These are phyloP conservation scores for Geranium rotundifolium DNA, from an alignment of 345 rosid genomes.

Conservation along the genomic window DNA sequence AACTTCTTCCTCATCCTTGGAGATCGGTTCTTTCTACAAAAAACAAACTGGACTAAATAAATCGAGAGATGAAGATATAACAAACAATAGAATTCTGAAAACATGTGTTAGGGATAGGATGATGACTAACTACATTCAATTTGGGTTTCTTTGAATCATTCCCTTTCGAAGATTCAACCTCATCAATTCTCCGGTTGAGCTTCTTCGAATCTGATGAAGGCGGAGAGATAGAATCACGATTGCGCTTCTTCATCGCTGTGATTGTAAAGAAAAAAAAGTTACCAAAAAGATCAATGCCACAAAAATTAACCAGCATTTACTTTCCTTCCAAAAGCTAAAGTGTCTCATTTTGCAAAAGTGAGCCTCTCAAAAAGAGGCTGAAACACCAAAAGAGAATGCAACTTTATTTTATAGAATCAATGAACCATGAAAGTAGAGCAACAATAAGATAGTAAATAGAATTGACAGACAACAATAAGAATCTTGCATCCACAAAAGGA, in stretches of 20 bases:
- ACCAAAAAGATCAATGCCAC: slow-evolving; percentile 9
- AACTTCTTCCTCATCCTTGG: slow-evolving; percentile 85
- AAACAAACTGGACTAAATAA: no score
- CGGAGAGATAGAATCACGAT: slow-evolving; percentile 36
- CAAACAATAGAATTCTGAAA: no score
- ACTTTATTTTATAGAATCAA: slow-evolving; percentile 8
- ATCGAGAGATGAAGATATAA: no score
- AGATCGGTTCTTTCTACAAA: slow-evolving; percentile 23
- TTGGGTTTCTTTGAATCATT: no score
- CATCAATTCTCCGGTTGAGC: slow-evolving; percentile 15
- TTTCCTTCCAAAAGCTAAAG: not conserved
- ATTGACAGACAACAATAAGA: not conserved
- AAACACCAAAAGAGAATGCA: no score
- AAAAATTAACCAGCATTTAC: not conserved
- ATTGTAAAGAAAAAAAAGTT: slow-evolving; percentile 13
- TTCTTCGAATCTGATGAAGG: slow-evolving; percentile 41
- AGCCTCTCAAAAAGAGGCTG: no score
- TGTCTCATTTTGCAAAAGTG: no score
- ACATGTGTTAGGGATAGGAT: no score
- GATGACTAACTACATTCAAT: no score
- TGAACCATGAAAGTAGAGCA: slow-evolving; percentile 14
- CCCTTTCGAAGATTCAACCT: no score
- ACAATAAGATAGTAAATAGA: slow-evolving; percentile 12
- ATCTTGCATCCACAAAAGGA: no score
- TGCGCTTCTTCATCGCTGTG: slow-evolving; percentile 63